phyloP scores from a whole-genome alignment of 306 rosid species.

The Ammopiptanthus mongolicus region DNA sequence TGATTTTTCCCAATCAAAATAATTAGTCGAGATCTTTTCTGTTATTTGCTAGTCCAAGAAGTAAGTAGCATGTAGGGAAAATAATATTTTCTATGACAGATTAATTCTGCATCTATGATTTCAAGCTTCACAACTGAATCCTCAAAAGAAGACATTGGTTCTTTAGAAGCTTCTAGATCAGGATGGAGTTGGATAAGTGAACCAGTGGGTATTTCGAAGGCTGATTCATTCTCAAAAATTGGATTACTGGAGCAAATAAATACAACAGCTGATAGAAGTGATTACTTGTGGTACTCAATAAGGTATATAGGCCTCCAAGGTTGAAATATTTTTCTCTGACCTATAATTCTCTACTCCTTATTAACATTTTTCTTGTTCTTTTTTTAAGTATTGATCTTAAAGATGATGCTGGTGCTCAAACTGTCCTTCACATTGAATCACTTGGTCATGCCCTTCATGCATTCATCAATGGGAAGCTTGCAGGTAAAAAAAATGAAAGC shows the following conservation, averaged over 20 bases:
- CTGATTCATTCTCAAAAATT: slow-evolving; percentile 44
- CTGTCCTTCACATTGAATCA: slow-evolving; percentile 76
- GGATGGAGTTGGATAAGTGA: slow-evolving; percentile 89
- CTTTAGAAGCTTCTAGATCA: slow-evolving; percentile 53
- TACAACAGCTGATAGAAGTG: slow-evolving; percentile 93
- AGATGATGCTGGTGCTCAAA: slow-evolving; percentile 49
- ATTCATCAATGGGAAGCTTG: slow-evolving; percentile 72
- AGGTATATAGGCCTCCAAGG: slow-evolving; percentile 49
- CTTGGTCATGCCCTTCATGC: slow-evolving; percentile 90
- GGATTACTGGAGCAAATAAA: slow-evolving; percentile 93
- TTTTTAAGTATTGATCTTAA: slow-evolving; percentile 45
- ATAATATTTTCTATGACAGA: slow-evolving; percentile 42
- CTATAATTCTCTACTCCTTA: slow-evolving; percentile 10
- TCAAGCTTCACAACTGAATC: slow-evolving; percentile 65
- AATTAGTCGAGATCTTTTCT: not conserved
- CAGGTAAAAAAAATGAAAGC: slow-evolving; percentile 45
- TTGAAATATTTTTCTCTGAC: slow-evolving; percentile 13
- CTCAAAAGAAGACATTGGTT: slow-evolving; percentile 35
- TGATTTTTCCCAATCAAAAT: not conserved
- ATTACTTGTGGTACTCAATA: slow-evolving; percentile 90
- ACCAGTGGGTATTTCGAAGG: slow-evolving; percentile 81
- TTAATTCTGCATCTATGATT: slow-evolving; percentile 61
- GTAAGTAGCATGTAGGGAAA: slow-evolving; percentile 8
- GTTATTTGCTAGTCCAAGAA: not conserved
- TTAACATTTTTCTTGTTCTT: slow-evolving; percentile 8